phyloP scores from a whole-genome alignment of 192 early-diverging fungal species.

The Coemansia sp. region DNA sequence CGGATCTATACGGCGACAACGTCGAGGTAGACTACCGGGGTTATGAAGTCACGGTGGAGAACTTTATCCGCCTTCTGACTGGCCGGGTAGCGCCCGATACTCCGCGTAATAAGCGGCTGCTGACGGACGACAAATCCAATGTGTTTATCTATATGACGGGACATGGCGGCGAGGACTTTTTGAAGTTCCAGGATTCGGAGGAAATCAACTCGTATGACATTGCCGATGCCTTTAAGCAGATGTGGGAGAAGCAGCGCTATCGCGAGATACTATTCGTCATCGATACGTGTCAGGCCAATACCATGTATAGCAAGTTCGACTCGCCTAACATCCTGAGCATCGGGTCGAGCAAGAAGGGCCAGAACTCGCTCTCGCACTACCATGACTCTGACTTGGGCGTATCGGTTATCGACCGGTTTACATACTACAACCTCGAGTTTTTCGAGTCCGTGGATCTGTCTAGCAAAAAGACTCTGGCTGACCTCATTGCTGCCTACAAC shows the following conservation, averaged over 20 bases:
- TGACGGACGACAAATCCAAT: slow-evolving; percentile 96
- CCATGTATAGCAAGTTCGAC: slow-evolving; percentile 92
- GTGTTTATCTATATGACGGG: slow-evolving; percentile 99
- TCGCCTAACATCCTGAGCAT: slow-evolving; percentile 94
- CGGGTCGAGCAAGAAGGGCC: slow-evolving; percentile 80
- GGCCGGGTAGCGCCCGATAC: slow-evolving; percentile 80
- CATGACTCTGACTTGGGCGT: slow-evolving; percentile 93
- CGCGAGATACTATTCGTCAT: slow-evolving; percentile 99
- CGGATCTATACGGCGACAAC: slow-evolving; percentile 96
- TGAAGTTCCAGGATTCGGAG: slow-evolving; percentile 99
- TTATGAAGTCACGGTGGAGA: slow-evolving; percentile 99
- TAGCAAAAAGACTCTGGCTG: slow-evolving; percentile 71
- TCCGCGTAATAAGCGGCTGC: slow-evolving; percentile 90
- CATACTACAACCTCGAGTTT: slow-evolving; percentile 93
- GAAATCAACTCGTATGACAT: slow-evolving; percentile 96
- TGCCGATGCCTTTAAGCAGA: slow-evolving; percentile 96
- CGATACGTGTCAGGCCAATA: slow-evolving; percentile 98
- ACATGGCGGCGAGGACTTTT: slow-evolving; percentile 97
- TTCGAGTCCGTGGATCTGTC: slow-evolving; percentile 85
- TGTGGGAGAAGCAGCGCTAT: slow-evolving; percentile 96
- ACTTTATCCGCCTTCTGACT: slow-evolving; percentile 95
- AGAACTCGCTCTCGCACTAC: slow-evolving; percentile 88
- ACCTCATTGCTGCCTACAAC: slow-evolving; percentile 86
- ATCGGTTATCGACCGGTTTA: slow-evolving; percentile 97
- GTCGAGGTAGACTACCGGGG: slow-evolving; percentile 99